Evolutionary conservation across 1,284 basidiomycete genomes (phyloP).

Genomic region (Ceratobasidium sp.): DNA sequence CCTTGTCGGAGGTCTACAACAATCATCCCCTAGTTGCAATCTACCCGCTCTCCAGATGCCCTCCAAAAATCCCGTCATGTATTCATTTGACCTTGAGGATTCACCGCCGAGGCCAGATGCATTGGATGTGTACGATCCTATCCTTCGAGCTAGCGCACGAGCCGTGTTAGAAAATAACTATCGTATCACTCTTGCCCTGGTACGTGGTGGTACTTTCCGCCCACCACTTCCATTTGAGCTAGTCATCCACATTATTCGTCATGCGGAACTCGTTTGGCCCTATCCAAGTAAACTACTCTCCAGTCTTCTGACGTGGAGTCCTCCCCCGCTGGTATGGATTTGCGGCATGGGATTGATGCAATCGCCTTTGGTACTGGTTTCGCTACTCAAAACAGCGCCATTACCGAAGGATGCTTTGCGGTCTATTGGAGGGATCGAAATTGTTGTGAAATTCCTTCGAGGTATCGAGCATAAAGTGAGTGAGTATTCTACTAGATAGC

Average conservation of each 20-base stretch:
- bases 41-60: too few species aligned
- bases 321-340: neutral
- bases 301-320: neutral
- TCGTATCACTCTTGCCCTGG: neutral
- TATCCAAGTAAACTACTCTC: neutral
- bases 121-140: too few species aligned
- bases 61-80: too few species aligned
- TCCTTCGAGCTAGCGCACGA: too few species aligned
- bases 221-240: conserved; percentile 1
- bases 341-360: neutral
- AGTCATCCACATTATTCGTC: neutral
- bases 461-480: too few species aligned
- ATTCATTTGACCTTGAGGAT: too few species aligned
- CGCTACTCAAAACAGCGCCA: neutral
- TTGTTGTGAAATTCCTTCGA: neutral
- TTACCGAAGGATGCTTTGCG: neutral
- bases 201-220: neutral
- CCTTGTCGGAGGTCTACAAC: too few species aligned
- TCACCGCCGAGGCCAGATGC: too few species aligned
- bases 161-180: neutral
- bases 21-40: too few species aligned
- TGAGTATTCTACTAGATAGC: too few species aligned
- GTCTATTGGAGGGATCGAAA: neutral
- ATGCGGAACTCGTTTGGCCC: neutral
- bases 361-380: neutral